A percentile compares a stretch with the other conserved stretches of the same genome.
phyloP scores from a whole-genome alignment of 306 rosid species.

The Castanopsis chinensis region DNA sequence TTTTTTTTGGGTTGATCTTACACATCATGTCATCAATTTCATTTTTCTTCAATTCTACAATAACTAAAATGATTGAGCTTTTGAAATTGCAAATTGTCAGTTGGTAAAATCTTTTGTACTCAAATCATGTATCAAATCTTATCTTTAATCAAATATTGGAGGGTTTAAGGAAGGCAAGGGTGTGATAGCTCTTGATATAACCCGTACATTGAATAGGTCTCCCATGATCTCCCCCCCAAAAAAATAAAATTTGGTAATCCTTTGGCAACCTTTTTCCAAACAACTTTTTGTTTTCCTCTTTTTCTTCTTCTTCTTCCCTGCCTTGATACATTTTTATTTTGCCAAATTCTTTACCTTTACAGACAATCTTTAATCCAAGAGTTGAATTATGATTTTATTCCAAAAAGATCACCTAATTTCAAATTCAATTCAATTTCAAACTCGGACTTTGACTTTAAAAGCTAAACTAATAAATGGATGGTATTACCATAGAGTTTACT shows the following conservation, averaged over 20 bases:
- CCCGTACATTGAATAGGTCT: too few species aligned
- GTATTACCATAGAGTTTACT: background rate
- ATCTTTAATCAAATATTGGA: too few species aligned
- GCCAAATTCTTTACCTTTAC: background rate
- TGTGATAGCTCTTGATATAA: too few species aligned
- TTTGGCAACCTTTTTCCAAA: too few species aligned
- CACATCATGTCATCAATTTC: background rate
- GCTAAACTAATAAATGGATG: background rate
- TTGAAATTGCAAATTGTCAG: background rate
- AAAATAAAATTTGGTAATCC: too few species aligned
- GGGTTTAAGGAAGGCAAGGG: too few species aligned
- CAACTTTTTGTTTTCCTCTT: too few species aligned
- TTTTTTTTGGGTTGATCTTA: background rate
- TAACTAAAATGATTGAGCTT: background rate
- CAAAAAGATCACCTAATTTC: background rate
- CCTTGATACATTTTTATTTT: background rate
- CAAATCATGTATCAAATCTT: too few species aligned
- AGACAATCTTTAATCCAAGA: background rate
- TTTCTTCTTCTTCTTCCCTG: too few species aligned
- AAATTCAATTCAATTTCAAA: background rate
- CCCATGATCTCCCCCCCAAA: too few species aligned
- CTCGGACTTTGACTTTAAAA: background rate
- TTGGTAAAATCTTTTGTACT: background rate
- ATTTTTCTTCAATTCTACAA: background rate
- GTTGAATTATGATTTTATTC: background rate